phyloP scores from a whole-genome alignment of 2,329 filamentous ascomycete genomes.

The Alternaria brassicicola region DNA sequence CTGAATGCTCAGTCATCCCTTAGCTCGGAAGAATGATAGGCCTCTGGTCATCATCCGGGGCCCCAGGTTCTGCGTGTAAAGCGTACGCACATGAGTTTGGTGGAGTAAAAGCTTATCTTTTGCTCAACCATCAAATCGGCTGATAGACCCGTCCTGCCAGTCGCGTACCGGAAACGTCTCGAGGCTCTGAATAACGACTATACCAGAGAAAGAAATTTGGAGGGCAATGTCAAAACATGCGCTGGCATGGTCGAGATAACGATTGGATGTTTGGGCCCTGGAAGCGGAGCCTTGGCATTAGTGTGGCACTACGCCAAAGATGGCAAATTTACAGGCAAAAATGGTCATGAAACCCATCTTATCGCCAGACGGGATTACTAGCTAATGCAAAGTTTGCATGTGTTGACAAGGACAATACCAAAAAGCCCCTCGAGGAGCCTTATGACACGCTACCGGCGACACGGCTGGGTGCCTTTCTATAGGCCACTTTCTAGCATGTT shows the following conservation, averaged over 20 bases:
- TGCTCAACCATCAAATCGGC: neutral
- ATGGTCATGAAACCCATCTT: neutral
- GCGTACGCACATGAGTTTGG: neutral
- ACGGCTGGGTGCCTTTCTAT: neutral
- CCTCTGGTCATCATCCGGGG: neutral
- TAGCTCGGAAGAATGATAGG: neutral
- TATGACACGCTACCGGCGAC: neutral
- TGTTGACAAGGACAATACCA: neutral
- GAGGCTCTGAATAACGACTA: neutral
- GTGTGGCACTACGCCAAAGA: neutral
- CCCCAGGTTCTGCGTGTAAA: neutral
- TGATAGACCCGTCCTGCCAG: neutral
- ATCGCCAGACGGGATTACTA: neutral
- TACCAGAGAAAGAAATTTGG: neutral
- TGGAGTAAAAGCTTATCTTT: neutral
- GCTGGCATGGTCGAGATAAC: neutral
- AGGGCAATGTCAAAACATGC: neutral
- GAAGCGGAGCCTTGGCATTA: neutral
- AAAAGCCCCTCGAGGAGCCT: neutral
- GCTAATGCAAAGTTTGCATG: neutral
- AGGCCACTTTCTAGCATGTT: neutral
- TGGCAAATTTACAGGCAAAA: neutral
- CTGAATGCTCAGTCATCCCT: neutral
- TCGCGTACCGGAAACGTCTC: neutral
- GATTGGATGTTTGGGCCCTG: neutral